Conservation (phyloP, 179 eudicot species). For the Silene coronaria region DNA sequence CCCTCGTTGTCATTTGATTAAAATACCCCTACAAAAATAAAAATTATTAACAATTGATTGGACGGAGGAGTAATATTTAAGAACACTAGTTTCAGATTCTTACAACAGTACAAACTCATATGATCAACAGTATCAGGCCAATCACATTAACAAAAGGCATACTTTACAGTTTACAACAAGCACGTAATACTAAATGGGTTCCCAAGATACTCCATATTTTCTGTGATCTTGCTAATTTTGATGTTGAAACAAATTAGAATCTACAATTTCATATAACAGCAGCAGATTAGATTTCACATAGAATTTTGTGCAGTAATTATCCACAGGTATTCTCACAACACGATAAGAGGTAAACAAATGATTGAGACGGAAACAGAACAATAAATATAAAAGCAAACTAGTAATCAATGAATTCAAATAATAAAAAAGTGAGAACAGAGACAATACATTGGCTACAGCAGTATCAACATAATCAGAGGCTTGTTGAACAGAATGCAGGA, state of each 20-base stretch:
- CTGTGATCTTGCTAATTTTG: too few relatives aligned
- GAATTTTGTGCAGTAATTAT: too few relatives aligned
- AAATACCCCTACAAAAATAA: too few relatives aligned
- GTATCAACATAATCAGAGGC: slow-evolving; percentile 68
- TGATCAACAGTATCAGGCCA: too few relatives aligned
- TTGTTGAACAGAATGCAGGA: slow-evolving; percentile 77
- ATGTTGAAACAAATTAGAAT: too few relatives aligned
- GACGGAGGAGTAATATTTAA: background rate
- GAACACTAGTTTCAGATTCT: background rate
- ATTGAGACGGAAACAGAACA: too few relatives aligned
- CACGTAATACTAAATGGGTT: background rate
- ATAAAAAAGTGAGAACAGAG: slow-evolving; percentile 19
- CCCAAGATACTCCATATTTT: too few relatives aligned
- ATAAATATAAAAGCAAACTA: background rate
- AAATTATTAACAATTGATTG: background rate
- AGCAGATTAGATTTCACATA: background rate
- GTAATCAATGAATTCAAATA: background rate
- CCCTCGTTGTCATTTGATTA: too few relatives aligned
- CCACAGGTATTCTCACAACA: too few relatives aligned
- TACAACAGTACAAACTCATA: background rate
- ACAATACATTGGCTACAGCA: slow-evolving; percentile 78
- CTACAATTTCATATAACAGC: too few relatives aligned
- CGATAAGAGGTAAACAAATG: too few relatives aligned
- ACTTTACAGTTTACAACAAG: too few relatives aligned
- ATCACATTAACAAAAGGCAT: background rate